Evolutionary conservation across 2,329 filamentous ascomycete genomes (phyloP).

Genomic region (Sarocladiaceae sp.): DNA sequence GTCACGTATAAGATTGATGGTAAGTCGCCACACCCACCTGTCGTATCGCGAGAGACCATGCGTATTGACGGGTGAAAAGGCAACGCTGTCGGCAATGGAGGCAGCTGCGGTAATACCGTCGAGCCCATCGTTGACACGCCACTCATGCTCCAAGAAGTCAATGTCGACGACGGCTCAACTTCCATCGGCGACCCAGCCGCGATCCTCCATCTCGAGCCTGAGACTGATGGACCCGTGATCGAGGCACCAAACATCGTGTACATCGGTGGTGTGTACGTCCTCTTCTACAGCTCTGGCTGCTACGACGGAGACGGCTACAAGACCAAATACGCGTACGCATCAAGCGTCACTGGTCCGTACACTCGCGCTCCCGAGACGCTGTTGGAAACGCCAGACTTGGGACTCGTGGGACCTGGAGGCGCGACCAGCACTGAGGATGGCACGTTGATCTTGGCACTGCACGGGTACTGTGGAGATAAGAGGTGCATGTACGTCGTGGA

Average conservation of each 20-base stretch:
- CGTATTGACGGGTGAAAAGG: constrained; percentile 22
- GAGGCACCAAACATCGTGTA: constrained; percentile 56
- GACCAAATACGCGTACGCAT: constrained; percentile 53
- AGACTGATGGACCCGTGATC: constrained; percentile 48
- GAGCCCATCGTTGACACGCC: constrained; percentile 42
- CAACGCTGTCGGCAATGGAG: constrained; percentile 44
- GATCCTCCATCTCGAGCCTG: constrained; percentile 39
- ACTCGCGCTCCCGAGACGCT: constrained; percentile 24
- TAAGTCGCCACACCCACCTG: constrained; percentile 29
- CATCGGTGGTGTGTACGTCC: constrained; percentile 46
- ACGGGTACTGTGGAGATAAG: constrained; percentile 27
- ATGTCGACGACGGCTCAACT: constrained; percentile 44
- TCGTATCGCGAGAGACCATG: too few species aligned
- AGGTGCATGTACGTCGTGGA: constrained; percentile 33
- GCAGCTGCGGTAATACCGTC: constrained; percentile 41
- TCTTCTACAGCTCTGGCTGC: constrained; percentile 61
- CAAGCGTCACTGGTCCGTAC: constrained; percentile 32
- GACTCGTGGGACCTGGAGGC: constrained; percentile 36
- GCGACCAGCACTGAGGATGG: constrained; percentile 27
- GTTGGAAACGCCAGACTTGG: constrained; percentile 32
- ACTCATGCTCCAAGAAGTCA: constrained; percentile 51
- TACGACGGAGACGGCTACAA: constrained; percentile 52
- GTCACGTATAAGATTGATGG: constrained; percentile 65
- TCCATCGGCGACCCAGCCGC: constrained; percentile 43
- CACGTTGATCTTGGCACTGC: constrained; percentile 27